Base-by-base conservation (phyloP, 345 rosid species). In the Nephelium lappaceum region DNA sequence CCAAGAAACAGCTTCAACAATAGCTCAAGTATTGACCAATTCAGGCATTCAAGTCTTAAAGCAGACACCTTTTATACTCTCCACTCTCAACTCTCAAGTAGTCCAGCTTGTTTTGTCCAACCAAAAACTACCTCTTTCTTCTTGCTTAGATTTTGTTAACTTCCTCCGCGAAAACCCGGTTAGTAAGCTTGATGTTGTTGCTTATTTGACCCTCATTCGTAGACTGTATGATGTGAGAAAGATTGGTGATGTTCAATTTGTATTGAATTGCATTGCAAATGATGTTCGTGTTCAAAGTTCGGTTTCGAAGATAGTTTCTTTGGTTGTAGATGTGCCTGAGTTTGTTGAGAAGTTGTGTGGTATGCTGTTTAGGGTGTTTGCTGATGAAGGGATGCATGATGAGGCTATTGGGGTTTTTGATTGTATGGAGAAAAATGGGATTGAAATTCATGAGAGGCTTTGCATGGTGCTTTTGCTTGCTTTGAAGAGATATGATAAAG, bases 381-480 rank as follows among this genome's bases (percentile, higher is more conserved):
- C 84, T 0, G 94, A 95, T 73, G 81, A 86, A 69, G 83, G 78
- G 49, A 84, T 87, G 91, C 91, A 91, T 55, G 83, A 79, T 51
- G 91, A 90, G 65, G 84, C 93, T 79, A 11, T n/a, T n/a, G n/a
- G n/a, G n/a, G n/a, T n/a, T 57, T 93, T 93, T 41, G 87, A 84
- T 80, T 86, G 82, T 84, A 88, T 92, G 93, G 80, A 81, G 71
- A 77, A 42, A 58, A 85, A 63, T 21, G 86, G 91, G n/a, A 45
- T 92, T 14, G 81, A 78, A 66, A 85, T 92, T 27, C 92, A 91
- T 58, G 92, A 90, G 41, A 83, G 94, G 84, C 88, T 93, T 2
- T 95, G 97, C 82, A 91, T 90, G 81, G 93, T 89, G 6, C 88
- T 75, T 84, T 82, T 95, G 76, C 81, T 91, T 15, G 94, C 92